phyloP scores from a whole-genome alignment of 2,329 filamentous ascomycete species.

The Karstenula rhodostoma region DNA sequence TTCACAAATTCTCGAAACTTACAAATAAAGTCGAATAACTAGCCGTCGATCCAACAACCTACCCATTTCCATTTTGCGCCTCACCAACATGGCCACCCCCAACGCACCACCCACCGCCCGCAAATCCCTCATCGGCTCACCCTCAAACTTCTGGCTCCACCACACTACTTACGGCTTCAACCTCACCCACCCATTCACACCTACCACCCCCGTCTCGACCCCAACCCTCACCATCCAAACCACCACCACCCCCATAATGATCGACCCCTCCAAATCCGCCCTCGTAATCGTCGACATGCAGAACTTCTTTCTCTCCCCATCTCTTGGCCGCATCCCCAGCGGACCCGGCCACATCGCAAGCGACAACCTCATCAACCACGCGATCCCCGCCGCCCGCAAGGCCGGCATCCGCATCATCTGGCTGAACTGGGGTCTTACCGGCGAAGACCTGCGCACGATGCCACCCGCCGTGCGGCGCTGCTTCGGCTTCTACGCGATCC shows the following conservation, averaged over 20 bases:
- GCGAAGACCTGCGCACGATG: conserved; percentile 47
- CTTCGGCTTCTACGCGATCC: conserved; percentile 43
- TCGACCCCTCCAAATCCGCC: conserved; percentile 48
- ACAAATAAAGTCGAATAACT: not conserved
- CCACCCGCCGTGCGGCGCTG: conserved; percentile 50
- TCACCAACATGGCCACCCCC: not conserved
- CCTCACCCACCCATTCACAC: conserved; percentile 52
- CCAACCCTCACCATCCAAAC: conserved; percentile 33
- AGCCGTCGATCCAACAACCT: not conserved
- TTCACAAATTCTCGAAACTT: not conserved
- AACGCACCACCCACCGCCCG: conserved; percentile 12
- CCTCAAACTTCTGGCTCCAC: conserved; percentile 56
- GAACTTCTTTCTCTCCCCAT: conserved; percentile 51
- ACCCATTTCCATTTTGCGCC: not conserved
- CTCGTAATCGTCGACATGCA: conserved; percentile 56
- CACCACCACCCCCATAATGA: conserved; percentile 37
- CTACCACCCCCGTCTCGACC: conserved; percentile 29
- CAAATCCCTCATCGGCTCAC: conserved; percentile 53
- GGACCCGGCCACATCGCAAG: conserved; percentile 37
- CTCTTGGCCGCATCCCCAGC: conserved; percentile 28
- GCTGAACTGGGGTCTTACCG: conserved; percentile 54
- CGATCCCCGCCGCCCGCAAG: conserved; percentile 51
- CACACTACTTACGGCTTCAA: conserved; percentile 55
- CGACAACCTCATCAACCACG: conserved; percentile 41
- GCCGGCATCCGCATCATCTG: conserved; percentile 51